These are phyloP conservation scores for Magnusiomyces suaveolens DNA, from an alignment of 1,139 yeast species.

Conservation along the genomic window DNA sequence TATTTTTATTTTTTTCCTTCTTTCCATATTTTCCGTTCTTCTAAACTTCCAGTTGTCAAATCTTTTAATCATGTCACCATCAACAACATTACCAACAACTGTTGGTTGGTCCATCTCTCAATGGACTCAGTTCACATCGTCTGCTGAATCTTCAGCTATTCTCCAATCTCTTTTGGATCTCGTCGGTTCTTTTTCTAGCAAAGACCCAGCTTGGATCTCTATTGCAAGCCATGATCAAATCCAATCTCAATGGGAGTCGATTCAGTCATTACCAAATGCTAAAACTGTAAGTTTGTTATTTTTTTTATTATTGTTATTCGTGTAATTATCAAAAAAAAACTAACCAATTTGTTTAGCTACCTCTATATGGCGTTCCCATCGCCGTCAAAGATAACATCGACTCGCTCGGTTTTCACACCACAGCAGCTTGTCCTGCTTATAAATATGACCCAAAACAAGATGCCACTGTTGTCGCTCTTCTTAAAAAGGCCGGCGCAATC, in stretches of 20 bases:
- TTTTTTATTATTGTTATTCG: neutral
- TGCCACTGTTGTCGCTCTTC: conserved; percentile 58
- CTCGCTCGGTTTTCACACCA: conserved; percentile 68
- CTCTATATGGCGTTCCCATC: conserved; percentile 84
- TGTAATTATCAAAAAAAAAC: too few relatives aligned
- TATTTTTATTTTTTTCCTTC: too few relatives aligned
- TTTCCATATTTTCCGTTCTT: too few relatives aligned
- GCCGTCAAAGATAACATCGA: conserved; percentile 95
- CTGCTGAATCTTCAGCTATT: conserved; percentile 56
- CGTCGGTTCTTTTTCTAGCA: neutral
- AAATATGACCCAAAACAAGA: conserved; percentile 58
- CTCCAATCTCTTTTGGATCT: conserved; percentile 30
- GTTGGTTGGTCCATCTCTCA: conserved; percentile 55
- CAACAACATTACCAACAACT: neutral
- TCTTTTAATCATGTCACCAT: too few relatives aligned
- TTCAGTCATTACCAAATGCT: conserved; percentile 33
- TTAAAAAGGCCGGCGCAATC: conserved; percentile 81
- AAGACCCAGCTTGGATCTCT: conserved; percentile 59
- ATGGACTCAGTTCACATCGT: conserved; percentile 62
- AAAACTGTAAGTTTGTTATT: neutral
- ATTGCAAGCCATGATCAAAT: conserved; percentile 53
- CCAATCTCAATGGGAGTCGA: conserved; percentile 65
- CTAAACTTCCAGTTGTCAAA: too few relatives aligned
- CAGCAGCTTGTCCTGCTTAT: conserved; percentile 91
- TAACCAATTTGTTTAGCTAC: conserved; percentile 29